phyloP scores from a whole-genome alignment of 148 eudicot genomes.

The Silene latifolia region DNA sequence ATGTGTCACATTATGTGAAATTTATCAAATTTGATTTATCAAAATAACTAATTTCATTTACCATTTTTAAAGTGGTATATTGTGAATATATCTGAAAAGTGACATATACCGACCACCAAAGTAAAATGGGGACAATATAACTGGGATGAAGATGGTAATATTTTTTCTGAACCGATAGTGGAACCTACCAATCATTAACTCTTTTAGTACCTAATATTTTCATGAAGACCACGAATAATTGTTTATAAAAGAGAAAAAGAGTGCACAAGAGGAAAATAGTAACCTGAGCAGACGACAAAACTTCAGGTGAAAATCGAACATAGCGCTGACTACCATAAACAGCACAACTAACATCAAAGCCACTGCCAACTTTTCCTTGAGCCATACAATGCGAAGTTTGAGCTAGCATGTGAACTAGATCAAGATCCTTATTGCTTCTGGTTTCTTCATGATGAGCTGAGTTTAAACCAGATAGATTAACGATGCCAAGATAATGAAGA shows the following conservation, averaged over 20 bases:
- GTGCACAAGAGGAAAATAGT: conserved; percentile 9
- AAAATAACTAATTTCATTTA: neutral
- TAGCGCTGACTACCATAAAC: conserved; percentile 99
- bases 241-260: conserved; percentile 7
- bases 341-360: conserved; percentile 97
- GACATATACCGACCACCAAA: neutral
- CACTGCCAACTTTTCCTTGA: conserved; percentile 99
- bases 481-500: conserved; percentile 87
- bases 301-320: conserved; percentile 94
- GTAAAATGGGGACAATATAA: neutral
- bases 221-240: neutral
- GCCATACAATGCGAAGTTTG: conserved; percentile 95
- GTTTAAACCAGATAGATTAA: conserved; percentile 48
- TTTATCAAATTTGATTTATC: too few relatives aligned
- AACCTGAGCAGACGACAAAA: conserved; percentile 95
- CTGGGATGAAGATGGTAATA: neutral
- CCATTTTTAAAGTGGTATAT: too few relatives aligned
- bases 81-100: too few relatives aligned
- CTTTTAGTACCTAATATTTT: neutral
- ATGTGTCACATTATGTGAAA: neutral
- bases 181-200: neutral
- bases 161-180: neutral
- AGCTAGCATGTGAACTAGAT: conserved; percentile 65
- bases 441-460: conserved; percentile 30
- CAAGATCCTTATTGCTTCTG: conserved; percentile 41